A percentile compares a stretch with the other conserved stretches of the same genome.
phyloP scores from a whole-genome alignment of 345 rosid species.

The Gossypioides kirkii region DNA sequence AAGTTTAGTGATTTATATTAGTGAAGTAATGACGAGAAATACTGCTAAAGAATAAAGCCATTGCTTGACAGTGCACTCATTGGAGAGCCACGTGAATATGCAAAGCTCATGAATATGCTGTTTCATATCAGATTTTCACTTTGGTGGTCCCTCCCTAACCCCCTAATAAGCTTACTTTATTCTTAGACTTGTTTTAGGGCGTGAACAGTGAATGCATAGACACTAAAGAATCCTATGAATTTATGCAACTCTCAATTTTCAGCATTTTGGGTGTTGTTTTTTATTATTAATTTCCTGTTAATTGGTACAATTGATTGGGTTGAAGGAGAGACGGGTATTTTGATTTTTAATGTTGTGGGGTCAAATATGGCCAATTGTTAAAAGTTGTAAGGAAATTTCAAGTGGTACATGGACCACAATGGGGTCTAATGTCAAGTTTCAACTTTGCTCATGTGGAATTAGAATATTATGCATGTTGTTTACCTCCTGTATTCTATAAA shows the following conservation, averaged over 20 bases:
- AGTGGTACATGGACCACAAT: slow-evolving; percentile 6
- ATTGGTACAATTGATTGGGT: slow-evolving; percentile 12
- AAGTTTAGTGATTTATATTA: too few species aligned
- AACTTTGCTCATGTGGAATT: neutral
- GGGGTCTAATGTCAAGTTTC: neutral
- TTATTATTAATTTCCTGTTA: neutral
- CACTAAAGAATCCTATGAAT: neutral
- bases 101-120: slow-evolving; percentile 9
- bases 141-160: neutral
- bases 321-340: neutral
- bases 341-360: slow-evolving; percentile 6
- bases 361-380: neutral
- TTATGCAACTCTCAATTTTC: neutral
- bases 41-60: neutral
- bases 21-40: neutral
- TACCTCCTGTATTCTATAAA: neutral
- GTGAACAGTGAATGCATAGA: slow-evolving; percentile 1
- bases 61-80: slow-evolving; percentile 15
- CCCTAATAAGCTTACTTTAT: neutral
- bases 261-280: neutral
- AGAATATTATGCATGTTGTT: neutral
- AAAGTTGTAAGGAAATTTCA: neutral
- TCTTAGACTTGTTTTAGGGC: neutral
- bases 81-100: slow-evolving; percentile 23
- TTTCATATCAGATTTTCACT: slow-evolving; percentile 5